Evolutionary conservation across 2,329 filamentous ascomycete species (phyloP).

Genomic region (Aspergillus sp.): DNA sequence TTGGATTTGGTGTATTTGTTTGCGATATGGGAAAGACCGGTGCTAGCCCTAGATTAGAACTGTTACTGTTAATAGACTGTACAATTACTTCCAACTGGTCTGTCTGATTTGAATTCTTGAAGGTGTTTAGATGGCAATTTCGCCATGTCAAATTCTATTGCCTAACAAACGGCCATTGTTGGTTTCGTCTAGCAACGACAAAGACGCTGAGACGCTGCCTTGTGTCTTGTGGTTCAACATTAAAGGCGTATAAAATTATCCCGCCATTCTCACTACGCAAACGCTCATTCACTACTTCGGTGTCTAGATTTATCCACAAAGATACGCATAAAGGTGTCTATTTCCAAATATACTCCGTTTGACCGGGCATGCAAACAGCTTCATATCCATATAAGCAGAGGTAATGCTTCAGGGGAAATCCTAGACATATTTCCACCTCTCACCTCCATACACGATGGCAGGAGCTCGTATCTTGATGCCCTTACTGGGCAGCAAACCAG

Average conservation of each 20-base stretch:
- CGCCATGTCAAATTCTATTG: not conserved
- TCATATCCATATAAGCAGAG: not conserved
- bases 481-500: not conserved
- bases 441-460: not conserved
- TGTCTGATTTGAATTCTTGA: no score
- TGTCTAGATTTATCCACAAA: not conserved
- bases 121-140: no score
- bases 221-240: not conserved
- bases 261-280: not conserved
- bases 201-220: not conserved
- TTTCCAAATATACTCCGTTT: not conserved
- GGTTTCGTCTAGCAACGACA: not conserved
- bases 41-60: not conserved
- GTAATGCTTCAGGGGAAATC: not conserved
- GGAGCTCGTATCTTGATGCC: not conserved
- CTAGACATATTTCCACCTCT: not conserved
- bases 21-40: not conserved
- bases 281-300: no score
- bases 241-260: not conserved
- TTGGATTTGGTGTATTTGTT: no score
- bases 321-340: not conserved
- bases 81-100: not conserved
- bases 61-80: not conserved
- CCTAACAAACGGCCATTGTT: not conserved
- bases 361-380: not conserved